Base-by-base conservation (phyloP, 2,329 filamentous ascomycete genomes). In the Neofusicoccum cordaticola region DNA sequence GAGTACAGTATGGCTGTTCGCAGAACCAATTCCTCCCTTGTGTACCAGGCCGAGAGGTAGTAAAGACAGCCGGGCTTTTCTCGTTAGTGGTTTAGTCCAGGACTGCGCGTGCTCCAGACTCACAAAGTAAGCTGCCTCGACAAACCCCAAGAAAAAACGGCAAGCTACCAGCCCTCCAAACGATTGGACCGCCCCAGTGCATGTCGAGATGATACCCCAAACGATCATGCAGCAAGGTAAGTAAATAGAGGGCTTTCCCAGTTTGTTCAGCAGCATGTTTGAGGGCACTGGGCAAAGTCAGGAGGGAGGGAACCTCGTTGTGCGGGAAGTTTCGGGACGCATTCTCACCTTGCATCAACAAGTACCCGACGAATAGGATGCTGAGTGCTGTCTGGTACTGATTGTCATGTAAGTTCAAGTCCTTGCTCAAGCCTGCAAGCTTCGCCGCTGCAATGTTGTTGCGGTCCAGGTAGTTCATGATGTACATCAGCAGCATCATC, bases 401-500 rank as follows among this genome's bases (percentile, higher is more conserved):
- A 1, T 71, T 75, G 15, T 71, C 66, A 64, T 68, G 66, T 67
- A 76, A 71, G 9, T 47, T 52, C 12, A 76, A 64, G 65, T 76
- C 72, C 52, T 73, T 71, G 58, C 75, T 69, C 6, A 77, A 66
- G 19, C 73, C 73, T 34, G 73, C 71, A 13, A 77, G 68, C 58
- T 73, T 69, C 1, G 74, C 74, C 12, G 74, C 72, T 7, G 73
- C 74, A 17, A 77, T 74, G 52, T 76, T 77, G 66, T 77, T 63
- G 9, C 48, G 48, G 9, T 63, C 61, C 11, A 90, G 76, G 74
- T 91, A 92, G 77, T 92, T 92, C 79, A 90, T 82, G 73, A 63
- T 57, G 72, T 92, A 92, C 79, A 92, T 90, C 67, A 91, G 74
- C 51, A 92, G 85, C 65, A 92, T 80, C 76, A 87, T 87, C 0